These are phyloP conservation scores for Fragilaria radians DNA, from an alignment of 108 stramenopile species.

Conservation along the genomic window DNA sequence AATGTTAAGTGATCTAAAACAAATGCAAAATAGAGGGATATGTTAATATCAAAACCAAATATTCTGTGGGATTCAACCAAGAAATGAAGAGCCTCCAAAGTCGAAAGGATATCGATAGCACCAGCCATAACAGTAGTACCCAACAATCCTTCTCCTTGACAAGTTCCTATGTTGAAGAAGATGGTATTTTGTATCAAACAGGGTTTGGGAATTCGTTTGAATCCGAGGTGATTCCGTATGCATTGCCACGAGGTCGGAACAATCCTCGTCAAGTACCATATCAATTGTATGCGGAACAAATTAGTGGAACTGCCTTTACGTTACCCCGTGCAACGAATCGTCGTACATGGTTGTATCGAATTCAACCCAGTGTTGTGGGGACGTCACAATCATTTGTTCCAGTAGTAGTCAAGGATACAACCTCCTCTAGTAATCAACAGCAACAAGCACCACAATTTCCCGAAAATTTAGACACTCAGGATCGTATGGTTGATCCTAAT, in stretches of 20 bases:
- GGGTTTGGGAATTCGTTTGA: slow-evolving; percentile 84
- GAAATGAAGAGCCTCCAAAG: too few species aligned
- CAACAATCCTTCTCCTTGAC: too few species aligned
- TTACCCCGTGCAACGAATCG: slow-evolving; percentile 70
- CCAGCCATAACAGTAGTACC: too few species aligned
- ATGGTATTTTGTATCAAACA: slow-evolving; percentile 31
- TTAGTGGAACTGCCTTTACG: slow-evolving; percentile 92
- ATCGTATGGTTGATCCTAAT: slow-evolving; percentile 58
- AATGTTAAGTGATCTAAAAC: too few species aligned
- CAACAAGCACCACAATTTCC: slow-evolving; percentile 14
- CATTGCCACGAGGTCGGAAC: slow-evolving; percentile 85
- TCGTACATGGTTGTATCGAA: slow-evolving; percentile 78
- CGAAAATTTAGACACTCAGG: slow-evolving; percentile 24
- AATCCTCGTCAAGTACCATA: slow-evolving; percentile 79
- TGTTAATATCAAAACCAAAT: too few species aligned
- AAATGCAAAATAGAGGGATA: too few species aligned
- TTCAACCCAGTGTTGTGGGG: slow-evolving; percentile 61
- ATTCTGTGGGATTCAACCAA: too few species aligned
- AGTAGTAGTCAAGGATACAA: not conserved
- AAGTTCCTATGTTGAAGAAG: slow-evolving; percentile 12
- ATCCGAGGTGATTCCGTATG: slow-evolving; percentile 61
- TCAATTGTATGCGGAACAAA: slow-evolving; percentile 84
- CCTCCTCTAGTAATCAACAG: not conserved
- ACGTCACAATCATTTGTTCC: slow-evolving; percentile 16
- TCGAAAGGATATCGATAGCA: too few species aligned